Evolutionary conservation across 495 filamentous ascomycete genomes (phyloP).

Genomic region (Xanthoparmelia taractica): DNA sequence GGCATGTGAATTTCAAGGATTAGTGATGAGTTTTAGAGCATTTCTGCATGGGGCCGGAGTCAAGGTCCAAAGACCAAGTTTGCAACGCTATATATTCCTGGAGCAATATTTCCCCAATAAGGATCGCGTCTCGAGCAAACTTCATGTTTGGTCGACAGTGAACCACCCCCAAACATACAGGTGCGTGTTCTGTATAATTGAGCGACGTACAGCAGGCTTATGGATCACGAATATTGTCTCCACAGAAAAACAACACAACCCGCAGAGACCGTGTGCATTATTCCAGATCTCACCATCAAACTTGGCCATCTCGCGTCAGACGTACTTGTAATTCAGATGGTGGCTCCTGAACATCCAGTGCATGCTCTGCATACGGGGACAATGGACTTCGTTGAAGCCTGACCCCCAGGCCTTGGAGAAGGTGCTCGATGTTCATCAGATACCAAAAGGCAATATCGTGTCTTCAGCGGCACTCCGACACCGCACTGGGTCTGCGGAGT

Average conservation of each 20-base stretch:
- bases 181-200: neutral
- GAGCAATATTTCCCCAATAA: too few species aligned
- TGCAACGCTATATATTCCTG: neutral
- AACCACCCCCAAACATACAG: neutral
- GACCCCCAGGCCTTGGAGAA: neutral
- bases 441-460: conserved; percentile 73
- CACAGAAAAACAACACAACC: neutral
- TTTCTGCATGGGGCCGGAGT: conserved; percentile 5
- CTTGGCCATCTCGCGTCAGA: neutral
- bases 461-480: conserved; percentile 56
- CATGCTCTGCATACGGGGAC: neutral
- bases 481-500: conserved; percentile 41
- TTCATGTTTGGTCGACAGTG: neutral
- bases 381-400: neutral
- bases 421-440: conserved; percentile 64
- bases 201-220: neutral
- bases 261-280: neutral
- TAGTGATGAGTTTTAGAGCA: neutral
- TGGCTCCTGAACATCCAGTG: neutral
- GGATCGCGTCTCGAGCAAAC: neutral
- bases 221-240: neutral
- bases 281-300: neutral
- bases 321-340: neutral
- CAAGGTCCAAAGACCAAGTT: neutral
- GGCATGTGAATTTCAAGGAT: conserved; percentile 14